Conservation (phyloP, 2,329 filamentous ascomycete genomes). For the Ascochyta lentis region DNA sequence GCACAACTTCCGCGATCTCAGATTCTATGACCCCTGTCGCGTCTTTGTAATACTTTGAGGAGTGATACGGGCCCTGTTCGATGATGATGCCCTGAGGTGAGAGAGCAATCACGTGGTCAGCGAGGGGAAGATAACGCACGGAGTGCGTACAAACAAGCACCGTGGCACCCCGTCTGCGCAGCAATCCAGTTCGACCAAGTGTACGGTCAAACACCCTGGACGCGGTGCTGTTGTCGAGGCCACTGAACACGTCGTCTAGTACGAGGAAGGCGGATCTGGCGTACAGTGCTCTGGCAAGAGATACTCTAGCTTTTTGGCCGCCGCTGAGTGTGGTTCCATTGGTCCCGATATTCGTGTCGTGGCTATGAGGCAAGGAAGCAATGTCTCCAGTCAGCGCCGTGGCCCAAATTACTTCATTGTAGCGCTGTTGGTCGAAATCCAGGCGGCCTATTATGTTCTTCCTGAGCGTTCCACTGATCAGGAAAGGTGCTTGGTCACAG, state of each 20-base stretch:
- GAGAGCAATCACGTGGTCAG: not conserved
- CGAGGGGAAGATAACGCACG: not conserved
- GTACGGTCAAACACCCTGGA: conserved; percentile 45
- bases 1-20: not conserved
- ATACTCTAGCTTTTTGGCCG: conserved; percentile 39
- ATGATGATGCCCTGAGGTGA: not conserved
- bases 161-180: conserved; percentile 38
- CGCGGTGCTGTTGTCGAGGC: conserved; percentile 47
- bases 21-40: too few relatives aligned
- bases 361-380: not conserved
- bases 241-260: conserved; percentile 56
- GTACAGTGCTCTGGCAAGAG: conserved; percentile 48
- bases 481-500: conserved; percentile 50
- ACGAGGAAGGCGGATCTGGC: conserved; percentile 50
- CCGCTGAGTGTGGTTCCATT: conserved; percentile 49
- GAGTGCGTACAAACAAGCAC: conserved; percentile 14
- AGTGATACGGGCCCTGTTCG: not conserved
- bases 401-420: not conserved
- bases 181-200: conserved; percentile 50
- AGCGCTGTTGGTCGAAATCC: not conserved
- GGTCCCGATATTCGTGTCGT: conserved; percentile 3
- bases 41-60: not conserved
- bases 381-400: not conserved
- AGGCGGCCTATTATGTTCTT: conserved; percentile 8
- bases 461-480: conserved; percentile 4